phyloP scores from a whole-genome alignment of 768 basidiomycete genomes.

The Mycena sanguinolenta region DNA sequence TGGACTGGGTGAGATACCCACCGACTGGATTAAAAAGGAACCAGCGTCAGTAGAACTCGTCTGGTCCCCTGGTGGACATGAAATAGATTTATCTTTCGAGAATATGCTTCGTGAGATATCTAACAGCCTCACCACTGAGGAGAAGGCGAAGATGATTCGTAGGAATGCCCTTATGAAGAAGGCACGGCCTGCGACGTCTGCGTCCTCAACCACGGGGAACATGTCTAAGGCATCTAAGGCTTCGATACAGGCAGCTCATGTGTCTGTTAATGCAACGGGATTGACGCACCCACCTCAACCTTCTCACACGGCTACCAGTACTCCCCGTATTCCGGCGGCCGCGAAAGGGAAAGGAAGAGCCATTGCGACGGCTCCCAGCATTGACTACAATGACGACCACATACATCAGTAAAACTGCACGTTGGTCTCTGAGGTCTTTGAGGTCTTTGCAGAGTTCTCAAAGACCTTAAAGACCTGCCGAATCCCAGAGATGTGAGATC shows the following conservation, averaged over 20 bases:
- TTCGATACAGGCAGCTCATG: background rate
- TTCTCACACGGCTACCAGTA: background rate
- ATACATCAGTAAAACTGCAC: too few species aligned
- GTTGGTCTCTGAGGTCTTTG: too few species aligned
- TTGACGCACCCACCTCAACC: background rate
- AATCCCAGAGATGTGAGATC: too few species aligned
- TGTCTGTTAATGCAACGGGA: background rate
- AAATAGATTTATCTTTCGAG: constrained; percentile 14
- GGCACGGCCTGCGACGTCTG: background rate
- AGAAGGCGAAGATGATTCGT: background rate
- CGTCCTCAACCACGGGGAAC: background rate
- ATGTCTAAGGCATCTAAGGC: background rate
- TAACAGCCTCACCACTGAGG: background rate
- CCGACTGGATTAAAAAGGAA: constrained; percentile 5
- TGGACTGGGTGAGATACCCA: background rate
- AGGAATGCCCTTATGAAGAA: constrained; percentile 2
- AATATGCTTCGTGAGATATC: constrained; percentile 13
- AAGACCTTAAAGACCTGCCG: too few species aligned
- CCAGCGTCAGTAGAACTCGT: background rate
- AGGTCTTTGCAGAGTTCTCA: too few species aligned
- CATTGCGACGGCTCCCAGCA: background rate
- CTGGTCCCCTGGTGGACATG: constrained; percentile 2
- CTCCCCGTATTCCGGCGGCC: constrained; percentile 18
- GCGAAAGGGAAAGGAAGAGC: constrained; percentile 15
- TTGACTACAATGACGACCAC: background rate